A percentile compares a stretch with the other conserved stretches of the same genome.
Evolutionary conservation across 2,329 filamentous ascomycete species (phyloP).

Genomic region (Xylariaceae sp.): DNA sequence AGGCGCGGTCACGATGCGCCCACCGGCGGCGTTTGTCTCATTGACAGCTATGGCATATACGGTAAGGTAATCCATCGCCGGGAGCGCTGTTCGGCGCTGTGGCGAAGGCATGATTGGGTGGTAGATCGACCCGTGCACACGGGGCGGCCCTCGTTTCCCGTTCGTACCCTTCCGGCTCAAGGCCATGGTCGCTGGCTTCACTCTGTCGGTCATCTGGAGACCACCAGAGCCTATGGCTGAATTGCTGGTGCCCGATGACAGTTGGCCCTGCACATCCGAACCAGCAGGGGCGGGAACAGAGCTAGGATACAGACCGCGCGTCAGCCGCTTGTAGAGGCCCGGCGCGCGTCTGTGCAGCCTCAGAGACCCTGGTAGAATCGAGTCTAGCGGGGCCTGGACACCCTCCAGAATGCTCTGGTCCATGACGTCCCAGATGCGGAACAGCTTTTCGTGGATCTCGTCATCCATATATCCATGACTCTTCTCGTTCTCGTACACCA

Average conservation of each 20-base stretch:
- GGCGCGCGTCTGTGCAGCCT: constrained; percentile 44
- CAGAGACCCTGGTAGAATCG: constrained; percentile 41
- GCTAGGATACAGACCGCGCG: constrained; percentile 41
- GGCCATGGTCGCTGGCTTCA: constrained; percentile 11
- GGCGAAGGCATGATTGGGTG: constrained; percentile 44
- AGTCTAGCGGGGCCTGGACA: constrained; percentile 39
- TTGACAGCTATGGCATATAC: constrained; percentile 49
- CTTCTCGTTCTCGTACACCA: constrained; percentile 49
- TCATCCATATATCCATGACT: constrained; percentile 45
- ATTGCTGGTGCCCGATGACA: constrained; percentile 9
- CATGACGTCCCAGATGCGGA: constrained; percentile 48
- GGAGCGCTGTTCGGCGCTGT: constrained; percentile 41
- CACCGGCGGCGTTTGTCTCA: constrained; percentile 47
- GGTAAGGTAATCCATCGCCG: constrained; percentile 45
- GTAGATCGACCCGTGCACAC: constrained; percentile 40
- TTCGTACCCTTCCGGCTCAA: constrained; percentile 16
- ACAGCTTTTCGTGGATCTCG: constrained; percentile 42
- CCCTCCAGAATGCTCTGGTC: constrained; percentile 46
- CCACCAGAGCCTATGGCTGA: constrained; percentile 1
- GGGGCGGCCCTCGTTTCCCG: constrained; percentile 33
- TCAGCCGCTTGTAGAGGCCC: constrained; percentile 39
- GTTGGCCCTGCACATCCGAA: constrained; percentile 10
- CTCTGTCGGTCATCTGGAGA: constrained; percentile 1
- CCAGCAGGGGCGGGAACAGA: constrained; percentile 20
- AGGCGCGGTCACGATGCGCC: constrained; percentile 46